Base-by-base conservation (phyloP, 2,329 filamentous ascomycete genomes). In the Aplosporella prunicola region DNA sequence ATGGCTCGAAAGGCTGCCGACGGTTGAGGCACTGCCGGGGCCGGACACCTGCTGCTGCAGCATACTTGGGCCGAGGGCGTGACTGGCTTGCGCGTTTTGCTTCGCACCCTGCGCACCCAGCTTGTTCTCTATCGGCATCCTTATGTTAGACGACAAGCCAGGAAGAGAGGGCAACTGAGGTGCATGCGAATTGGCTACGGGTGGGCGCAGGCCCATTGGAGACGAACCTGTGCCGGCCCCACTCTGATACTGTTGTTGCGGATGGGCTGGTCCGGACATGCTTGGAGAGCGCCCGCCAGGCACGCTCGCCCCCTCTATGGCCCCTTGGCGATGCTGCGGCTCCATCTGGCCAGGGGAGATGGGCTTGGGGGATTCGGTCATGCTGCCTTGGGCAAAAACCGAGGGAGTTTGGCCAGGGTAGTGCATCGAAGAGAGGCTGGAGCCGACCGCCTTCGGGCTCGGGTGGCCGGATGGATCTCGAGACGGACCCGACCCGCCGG, bases 341-440 rank as follows among this genome's bases (percentile, higher is more conserved):
- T 69, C 64, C 45, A 67, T 63, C 40, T 67, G 67, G 13, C 70
- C 70, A n/a, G 82, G 81, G 43, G 80, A 87, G 26, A 93, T 67
- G 4, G 87, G 81, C 53, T 88, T 93, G 0, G 87, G 86, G 47
- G 84, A 93, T 58, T 94, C 86, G 3, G 82, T 91, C 66, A 93
- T 82, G 37, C 63, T 62, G 36, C 74, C 72, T 45, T 86, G 78
- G 7, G 77, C 72, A 54, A 85, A 93, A 46, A 87, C 72, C 13
- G 39, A 34, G 3, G 37, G 39, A 71, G 72, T 31, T 23, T 48
- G 54, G 24, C 54, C 50, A 38, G 52, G 53, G 28, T 47, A 51
- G 41, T 60, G 57, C 14, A 60, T 45, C 10, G 55, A 56, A 7
- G 55, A 55, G n/a, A 58, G 46, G 43, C 51, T 57, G 16, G 55